These are phyloP conservation scores for Xylariaceae sp. DNA, from an alignment of 2,329 filamentous ascomycete species.

Conservation along the genomic window DNA sequence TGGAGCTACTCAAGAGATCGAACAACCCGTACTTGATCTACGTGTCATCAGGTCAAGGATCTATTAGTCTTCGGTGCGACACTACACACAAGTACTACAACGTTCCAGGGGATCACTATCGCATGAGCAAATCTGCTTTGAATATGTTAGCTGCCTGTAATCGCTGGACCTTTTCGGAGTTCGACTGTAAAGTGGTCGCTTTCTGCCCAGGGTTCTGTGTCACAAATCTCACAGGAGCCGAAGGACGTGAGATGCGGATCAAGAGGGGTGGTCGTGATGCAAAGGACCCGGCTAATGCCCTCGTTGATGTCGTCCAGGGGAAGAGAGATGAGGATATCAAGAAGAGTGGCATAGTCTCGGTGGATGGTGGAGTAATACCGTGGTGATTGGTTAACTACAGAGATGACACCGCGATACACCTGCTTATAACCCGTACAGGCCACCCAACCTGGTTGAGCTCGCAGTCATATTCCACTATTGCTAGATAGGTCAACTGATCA, in stretches of 20 bases:
- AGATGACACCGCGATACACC: too few species aligned
- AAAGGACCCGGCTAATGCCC: constrained; percentile 25
- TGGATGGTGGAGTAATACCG: constrained; percentile 23
- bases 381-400: constrained; percentile 18
- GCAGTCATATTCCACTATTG: too few species aligned
- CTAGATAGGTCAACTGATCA: too few species aligned
- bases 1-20: not conserved
- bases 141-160: not conserved
- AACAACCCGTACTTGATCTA: not conserved
- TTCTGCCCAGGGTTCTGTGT: constrained; percentile 36
- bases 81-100: not conserved
- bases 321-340: constrained; percentile 25
- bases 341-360: constrained; percentile 23
- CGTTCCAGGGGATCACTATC: not conserved
- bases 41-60: not conserved
- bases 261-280: constrained; percentile 26
- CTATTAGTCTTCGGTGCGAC: not conserved
- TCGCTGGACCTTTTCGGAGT: constrained; percentile 10
- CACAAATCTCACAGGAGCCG: constrained; percentile 31
- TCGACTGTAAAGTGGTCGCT: constrained; percentile 32
- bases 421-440: too few species aligned
- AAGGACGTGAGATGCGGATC: constrained; percentile 22
- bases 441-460: too few species aligned
- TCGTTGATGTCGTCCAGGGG: constrained; percentile 28
- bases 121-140: not conserved